Evolutionary conservation across 306 rosid genomes (phyloP), one percentile per base, ranked within the genome.

Genomic region (Gynostemma pentaphyllum): DNA sequence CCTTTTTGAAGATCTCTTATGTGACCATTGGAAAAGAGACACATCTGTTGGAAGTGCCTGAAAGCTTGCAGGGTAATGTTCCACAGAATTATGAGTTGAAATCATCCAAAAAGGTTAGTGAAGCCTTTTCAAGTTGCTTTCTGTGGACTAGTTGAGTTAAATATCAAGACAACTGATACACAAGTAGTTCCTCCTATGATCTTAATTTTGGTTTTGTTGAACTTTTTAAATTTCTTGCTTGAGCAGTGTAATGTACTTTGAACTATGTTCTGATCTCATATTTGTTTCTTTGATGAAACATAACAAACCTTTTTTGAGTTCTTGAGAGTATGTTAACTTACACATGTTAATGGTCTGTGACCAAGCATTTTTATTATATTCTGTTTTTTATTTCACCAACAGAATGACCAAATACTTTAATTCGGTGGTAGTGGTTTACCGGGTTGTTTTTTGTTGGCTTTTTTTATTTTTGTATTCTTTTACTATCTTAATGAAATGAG

Each of bases 41-140:
- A 50, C 85, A 88, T 73, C 77, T 88, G 52, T 78, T 92, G 81
- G 99, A 92, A 79, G 88, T 88, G 42, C 95, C 99, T 48, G 99
- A 92, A 74, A 76, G 80, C 79, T 73, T 76, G 74, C 62, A 70
- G 28, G 68, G 64, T 36, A 72, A 71, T 66, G 48, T 88, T 62
- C 90, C 94, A 59, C 75, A 9, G 64, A 87, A 80, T 71, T 92
- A 82, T 73, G 96, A 88, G 82, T 66, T 82, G 44, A 85, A 87
- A 41, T 92, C 95, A 15, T 86, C 99, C 64, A 84, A 45, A 73
- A 92, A 86, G 83, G 99, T 92, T 32, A 69, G 77, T 19, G 68
- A 63, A 59, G 12, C 46, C 36, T 57, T 36, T 34, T 21, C 2
- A 34, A 57, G 28, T 37, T 57, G 24, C 7, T 30, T 34, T 30